Base-by-base conservation (phyloP, 164 flowering plant species). In the Umbellularia californica region DNA sequence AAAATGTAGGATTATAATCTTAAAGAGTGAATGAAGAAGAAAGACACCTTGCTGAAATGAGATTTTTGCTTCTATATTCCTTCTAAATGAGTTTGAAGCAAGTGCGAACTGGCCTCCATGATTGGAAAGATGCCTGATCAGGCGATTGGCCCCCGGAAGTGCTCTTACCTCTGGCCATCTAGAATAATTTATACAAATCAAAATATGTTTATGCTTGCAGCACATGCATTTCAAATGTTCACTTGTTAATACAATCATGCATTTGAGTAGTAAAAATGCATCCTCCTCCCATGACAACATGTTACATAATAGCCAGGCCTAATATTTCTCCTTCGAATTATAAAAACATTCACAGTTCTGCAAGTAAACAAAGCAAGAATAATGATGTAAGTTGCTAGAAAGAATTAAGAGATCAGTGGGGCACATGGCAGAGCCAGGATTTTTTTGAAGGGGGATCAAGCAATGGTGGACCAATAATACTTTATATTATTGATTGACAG, bases 51-150 rank as follows among this genome's bases (percentile, higher is more conserved):
- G 22, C 5, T 92, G 98, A 80, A 76, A 81, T 65, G 89, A 87
- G 70, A 94, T 84, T 82, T 94, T 94, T 69, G 81, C 58, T 70
- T 88, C 94, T 77, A 92, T 81, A 76, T 62, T 78, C 55, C 51
- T 83, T 75, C 79, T 87, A 9, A 88, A 77, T 80, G 97, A 94
- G 76, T 94, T 92, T 72, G 97, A 94, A 76, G 96, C 97, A 83
- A 94, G 80, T 72, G 93, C 98, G 84, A 90, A 82, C 23, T 86
- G 90, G 72, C 90, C 87, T 25, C 87, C 86, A 83, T 90, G 87
- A 50, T 77, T 70, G n/a, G 74, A 82, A 73, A 95, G 84, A 88
- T 95, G 98, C 58, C 83, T 87, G 75, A 95, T 84, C 66, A 95
- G 81, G 68, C 97, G 87, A 73, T 85, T 82, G 58, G 97, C 94